Conservation (phyloP, 1,284 basidiomycete genomes). For the Sanguinoderma infundibulare region DNA sequence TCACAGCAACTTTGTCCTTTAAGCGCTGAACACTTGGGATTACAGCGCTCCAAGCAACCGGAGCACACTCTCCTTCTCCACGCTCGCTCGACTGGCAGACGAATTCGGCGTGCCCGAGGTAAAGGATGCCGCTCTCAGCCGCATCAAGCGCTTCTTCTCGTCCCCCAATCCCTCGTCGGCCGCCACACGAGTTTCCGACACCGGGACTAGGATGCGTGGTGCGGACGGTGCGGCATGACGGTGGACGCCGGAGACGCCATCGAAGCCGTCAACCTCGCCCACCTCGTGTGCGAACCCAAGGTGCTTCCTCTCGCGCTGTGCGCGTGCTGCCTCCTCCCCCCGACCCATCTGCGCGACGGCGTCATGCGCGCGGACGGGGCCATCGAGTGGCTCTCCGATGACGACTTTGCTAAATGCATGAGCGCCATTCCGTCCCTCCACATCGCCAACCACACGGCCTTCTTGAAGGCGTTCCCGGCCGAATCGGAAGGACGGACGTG, state of each 20-base stretch:
- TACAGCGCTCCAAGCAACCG: not conserved
- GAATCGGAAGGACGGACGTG: not conserved
- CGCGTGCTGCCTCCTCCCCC: not conserved
- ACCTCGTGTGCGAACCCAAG: not conserved
- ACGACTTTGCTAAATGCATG: not conserved
- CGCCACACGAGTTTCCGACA: not conserved
- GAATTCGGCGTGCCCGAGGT: not conserved
- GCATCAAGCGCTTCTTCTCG: constrained; percentile 2
- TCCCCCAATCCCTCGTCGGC: not conserved
- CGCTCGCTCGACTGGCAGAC: constrained; percentile 8
- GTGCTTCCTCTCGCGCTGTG: constrained; percentile 4
- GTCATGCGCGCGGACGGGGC: not conserved
- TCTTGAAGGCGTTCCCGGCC: not conserved
- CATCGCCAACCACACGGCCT: not conserved
- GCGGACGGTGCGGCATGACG: not conserved
- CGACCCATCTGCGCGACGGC: not conserved
- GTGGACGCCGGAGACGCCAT: constrained; percentile 1
- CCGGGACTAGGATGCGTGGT: not conserved
- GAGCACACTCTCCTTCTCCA: not conserved
- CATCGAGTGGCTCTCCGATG: not conserved
- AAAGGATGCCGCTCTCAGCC: not conserved
- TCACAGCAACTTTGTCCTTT: not conserved
- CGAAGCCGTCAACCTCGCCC: not conserved
- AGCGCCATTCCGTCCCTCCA: not conserved
- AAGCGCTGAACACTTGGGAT: no score